A percentile compares a stretch with the other conserved stretches of the same genome.
phyloP scores from a whole-genome alignment of 2,329 filamentous ascomycete genomes.

The Dactylellina cionopaga region DNA sequence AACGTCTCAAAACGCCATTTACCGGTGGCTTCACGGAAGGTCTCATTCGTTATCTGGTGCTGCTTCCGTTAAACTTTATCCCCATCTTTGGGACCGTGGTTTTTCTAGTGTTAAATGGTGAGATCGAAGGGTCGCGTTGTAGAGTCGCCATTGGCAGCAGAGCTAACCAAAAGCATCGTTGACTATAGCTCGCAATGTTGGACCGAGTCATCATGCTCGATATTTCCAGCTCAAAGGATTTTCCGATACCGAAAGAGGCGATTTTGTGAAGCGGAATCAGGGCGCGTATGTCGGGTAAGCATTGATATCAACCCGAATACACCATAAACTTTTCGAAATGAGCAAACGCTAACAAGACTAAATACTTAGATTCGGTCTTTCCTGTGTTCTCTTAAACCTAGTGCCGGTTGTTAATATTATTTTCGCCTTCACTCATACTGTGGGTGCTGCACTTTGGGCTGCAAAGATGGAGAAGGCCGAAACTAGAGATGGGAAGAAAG shows the following conservation, averaged over 20 bases:
- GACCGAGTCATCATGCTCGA: slow-evolving; percentile 68
- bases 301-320: not conserved
- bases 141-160: too few species aligned
- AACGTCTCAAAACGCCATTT: slow-evolving; percentile 68
- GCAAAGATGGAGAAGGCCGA: slow-evolving; percentile 75
- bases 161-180: too few species aligned
- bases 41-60: slow-evolving; percentile 81
- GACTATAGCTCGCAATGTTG: slow-evolving; percentile 60
- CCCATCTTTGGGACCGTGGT: slow-evolving; percentile 84
- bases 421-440: slow-evolving; percentile 90
- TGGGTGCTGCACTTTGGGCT: slow-evolving; percentile 94
- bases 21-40: slow-evolving; percentile 67
- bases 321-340: not conserved
- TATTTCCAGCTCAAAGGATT: slow-evolving; percentile 94
- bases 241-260: slow-evolving; percentile 71
- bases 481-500: slow-evolving; percentile 31
- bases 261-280: slow-evolving; percentile 75
- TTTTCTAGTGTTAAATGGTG: slow-evolving; percentile 81
- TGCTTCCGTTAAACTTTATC: slow-evolving; percentile 91
- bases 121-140: slow-evolving; percentile 31
- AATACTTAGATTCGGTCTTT: slow-evolving; percentile 72
- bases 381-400: slow-evolving; percentile 84
- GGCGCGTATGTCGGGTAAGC: slow-evolving; percentile 82
- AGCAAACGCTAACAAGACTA: slow-evolving; percentile 52
- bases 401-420: slow-evolving; percentile 82